A percentile compares a stretch with the other conserved stretches of the same genome.
phyloP scores from a whole-genome alignment of 805 yeast genomes.

The Lipomyces yamadae region DNA sequence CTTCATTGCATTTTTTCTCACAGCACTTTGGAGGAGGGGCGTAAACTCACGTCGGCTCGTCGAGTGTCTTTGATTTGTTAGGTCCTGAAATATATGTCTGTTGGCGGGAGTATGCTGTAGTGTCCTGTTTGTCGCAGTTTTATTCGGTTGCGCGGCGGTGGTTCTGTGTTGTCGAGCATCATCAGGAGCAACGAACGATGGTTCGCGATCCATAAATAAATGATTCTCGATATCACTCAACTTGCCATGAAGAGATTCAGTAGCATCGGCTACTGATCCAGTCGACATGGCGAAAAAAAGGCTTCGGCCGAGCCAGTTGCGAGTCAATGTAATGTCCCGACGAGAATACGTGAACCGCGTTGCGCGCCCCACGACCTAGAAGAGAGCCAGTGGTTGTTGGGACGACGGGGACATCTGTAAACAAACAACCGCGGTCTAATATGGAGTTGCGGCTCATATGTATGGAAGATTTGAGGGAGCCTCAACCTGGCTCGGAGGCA shows the following conservation, averaged over 20 bases:
- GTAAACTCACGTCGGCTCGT: conserved; percentile 29
- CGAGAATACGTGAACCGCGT: background rate
- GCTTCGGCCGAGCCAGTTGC: too few relatives aligned
- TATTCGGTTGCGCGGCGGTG: conserved; percentile 6
- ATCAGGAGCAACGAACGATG: conserved; percentile 1
- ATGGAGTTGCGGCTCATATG: too few relatives aligned
- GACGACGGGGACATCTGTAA: too few relatives aligned
- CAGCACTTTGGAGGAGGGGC: conserved; percentile 31
- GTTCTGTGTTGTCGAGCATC: background rate
- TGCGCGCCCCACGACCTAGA: too few relatives aligned
- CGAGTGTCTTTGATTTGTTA: conserved; percentile 9
- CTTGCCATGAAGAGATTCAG: conserved; percentile 12
- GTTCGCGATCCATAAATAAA: conserved; percentile 9
- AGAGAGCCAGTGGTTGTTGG: too few relatives aligned
- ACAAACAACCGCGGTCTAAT: too few relatives aligned
- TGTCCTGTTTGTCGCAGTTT: background rate
- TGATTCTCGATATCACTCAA: conserved; percentile 13
- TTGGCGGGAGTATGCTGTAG: conserved; percentile 8
- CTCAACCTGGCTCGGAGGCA: too few relatives aligned
- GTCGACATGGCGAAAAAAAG: conserved; percentile 5
- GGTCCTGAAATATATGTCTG: conserved; percentile 10
- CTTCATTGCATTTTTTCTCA: conserved; percentile 5
- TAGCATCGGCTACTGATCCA: background rate
- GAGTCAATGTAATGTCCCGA: background rate
- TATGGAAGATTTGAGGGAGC: too few relatives aligned